A percentile compares a stretch with the other conserved stretches of the same genome.
Evolutionary conservation across 371 early-diverging fungal species (phyloP).

Genomic region (Mucor mucedo): DNA sequence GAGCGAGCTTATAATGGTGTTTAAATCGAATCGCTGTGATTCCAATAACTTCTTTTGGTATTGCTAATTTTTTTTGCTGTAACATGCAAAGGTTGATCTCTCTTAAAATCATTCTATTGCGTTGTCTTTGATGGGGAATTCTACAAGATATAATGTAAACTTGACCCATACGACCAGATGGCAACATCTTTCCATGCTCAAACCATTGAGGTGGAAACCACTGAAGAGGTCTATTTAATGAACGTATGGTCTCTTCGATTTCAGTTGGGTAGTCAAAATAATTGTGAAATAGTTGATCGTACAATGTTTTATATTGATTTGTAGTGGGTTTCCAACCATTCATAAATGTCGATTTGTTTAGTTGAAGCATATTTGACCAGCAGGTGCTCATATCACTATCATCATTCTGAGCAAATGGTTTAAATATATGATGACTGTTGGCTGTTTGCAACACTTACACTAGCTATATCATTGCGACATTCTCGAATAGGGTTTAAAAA

Average conservation of each 20-base stretch:
- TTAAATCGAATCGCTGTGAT: conserved; percentile 24
- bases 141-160: conserved; percentile 21
- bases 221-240: background rate
- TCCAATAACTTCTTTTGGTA: conserved; percentile 19
- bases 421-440: background rate
- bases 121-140: conserved; percentile 8
- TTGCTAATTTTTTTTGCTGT: background rate
- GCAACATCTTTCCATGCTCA: conserved; percentile 5
- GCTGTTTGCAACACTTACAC: background rate
- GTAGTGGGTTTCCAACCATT: conserved; percentile 20
- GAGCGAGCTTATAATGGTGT: conserved; percentile 10
- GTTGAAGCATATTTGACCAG: conserved; percentile 14
- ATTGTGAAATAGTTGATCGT: conserved; percentile 25
- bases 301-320: conserved; percentile 11
- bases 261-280: conserved; percentile 23
- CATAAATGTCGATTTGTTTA: conserved; percentile 21
- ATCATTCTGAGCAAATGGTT: background rate
- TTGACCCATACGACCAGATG: conserved; percentile 28
- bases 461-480: background rate
- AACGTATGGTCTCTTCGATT: background rate
- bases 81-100: conserved; percentile 18
- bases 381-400: background rate
- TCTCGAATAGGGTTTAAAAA: conserved; percentile 16
- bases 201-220: conserved; percentile 31
- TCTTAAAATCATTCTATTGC: conserved; percentile 6